A percentile compares a stretch with the other conserved stretches of the same genome.
Conservation (phyloP, 2,329 filamentous ascomycete genomes). For the Ophidiomyces ophidiicola region DNA sequence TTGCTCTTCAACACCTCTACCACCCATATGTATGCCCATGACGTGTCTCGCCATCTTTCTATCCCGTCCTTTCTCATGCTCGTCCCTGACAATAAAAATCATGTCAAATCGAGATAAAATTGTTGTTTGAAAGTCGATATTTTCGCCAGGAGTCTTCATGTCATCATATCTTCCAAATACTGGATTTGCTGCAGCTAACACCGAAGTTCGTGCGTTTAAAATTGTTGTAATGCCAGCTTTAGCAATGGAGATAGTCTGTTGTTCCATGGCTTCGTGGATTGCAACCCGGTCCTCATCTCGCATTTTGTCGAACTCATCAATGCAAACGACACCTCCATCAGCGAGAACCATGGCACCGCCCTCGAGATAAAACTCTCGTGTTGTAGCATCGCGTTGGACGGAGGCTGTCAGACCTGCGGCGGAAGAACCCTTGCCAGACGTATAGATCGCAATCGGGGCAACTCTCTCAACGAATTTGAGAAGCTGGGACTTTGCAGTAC, state of each 20-base stretch:
- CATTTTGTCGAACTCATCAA: slow-evolving; percentile 99
- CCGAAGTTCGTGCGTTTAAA: slow-evolving; percentile 86
- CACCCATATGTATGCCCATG: slow-evolving; percentile 93
- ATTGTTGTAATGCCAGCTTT: slow-evolving; percentile 98
- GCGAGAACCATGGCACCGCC: slow-evolving; percentile 97
- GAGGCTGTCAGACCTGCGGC: slow-evolving; percentile 95
- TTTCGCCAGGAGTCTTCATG: slow-evolving; percentile 92
- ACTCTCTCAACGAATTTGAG: slow-evolving; percentile 96
- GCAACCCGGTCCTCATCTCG: slow-evolving; percentile 93
- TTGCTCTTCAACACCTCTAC: slow-evolving; percentile 67
- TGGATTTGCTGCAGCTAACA: slow-evolving; percentile 89
- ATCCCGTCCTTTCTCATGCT: slow-evolving; percentile 79
- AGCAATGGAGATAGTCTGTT: slow-evolving; percentile 97
- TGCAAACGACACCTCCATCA: slow-evolving; percentile 92
- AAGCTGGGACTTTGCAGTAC: slow-evolving; percentile 94
- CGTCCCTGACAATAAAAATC: slow-evolving; percentile 97
- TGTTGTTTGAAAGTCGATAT: slow-evolving; percentile 98
- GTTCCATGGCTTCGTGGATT: slow-evolving; percentile 99
- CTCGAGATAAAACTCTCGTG: slow-evolving; percentile 93
- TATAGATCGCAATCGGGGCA: slow-evolving; percentile 94
- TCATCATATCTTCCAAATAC: slow-evolving; percentile 98
- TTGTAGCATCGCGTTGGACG: slow-evolving; percentile 82
- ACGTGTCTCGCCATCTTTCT: slow-evolving; percentile 93
- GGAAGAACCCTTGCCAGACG: slow-evolving; percentile 93
- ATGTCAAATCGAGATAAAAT: slow-evolving; percentile 98